Percentiles rank a stretch among this genome's conserved stretches.
These are phyloP conservation scores for Ceratocystis papillata DNA, from an alignment of 2,329 filamentous ascomycete genomes.

Conservation along the genomic window DNA sequence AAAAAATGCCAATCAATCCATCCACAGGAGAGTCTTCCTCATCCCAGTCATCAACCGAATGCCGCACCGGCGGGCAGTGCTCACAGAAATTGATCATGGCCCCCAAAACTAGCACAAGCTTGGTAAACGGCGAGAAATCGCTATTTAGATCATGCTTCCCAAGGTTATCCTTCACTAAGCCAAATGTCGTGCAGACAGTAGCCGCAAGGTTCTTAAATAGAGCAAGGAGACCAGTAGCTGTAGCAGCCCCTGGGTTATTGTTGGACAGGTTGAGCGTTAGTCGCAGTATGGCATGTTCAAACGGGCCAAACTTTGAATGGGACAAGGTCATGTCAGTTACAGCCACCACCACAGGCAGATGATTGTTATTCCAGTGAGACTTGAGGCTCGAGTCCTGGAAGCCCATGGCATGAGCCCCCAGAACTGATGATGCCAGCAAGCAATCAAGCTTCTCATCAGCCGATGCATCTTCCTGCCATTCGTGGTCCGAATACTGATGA, in stretches of 20 bases:
- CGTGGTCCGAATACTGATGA: conserved; percentile 17
- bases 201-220: conserved; percentile 41
- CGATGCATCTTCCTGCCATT: conserved; percentile 22
- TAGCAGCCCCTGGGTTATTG: conserved; percentile 59
- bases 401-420: conserved; percentile 45
- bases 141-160: conserved; percentile 40
- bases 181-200: conserved; percentile 44
- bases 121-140: conserved; percentile 45
- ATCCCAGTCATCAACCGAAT: conserved; percentile 29
- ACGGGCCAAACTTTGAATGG: conserved; percentile 33
- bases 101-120: conserved; percentile 66
- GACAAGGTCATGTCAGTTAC: conserved; percentile 36
- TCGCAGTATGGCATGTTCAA: conserved; percentile 47
- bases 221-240: conserved; percentile 53
- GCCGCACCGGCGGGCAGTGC: conserved; percentile 54
- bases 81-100: conserved; percentile 82
- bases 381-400: conserved; percentile 37
- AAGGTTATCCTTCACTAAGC: conserved; percentile 39
- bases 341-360: conserved; percentile 43
- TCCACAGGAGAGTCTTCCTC: conserved; percentile 41
- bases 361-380: conserved; percentile 39
- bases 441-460: conserved; percentile 23
- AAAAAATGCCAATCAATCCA: conserved; percentile 52
- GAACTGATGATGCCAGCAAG: conserved; percentile 35
- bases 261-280: conserved; percentile 80